A percentile compares a stretch with the other conserved stretches of the same genome.
phyloP scores from a whole-genome alignment of 352 stramenopile genomes.

The Pythium diclinum region DNA sequence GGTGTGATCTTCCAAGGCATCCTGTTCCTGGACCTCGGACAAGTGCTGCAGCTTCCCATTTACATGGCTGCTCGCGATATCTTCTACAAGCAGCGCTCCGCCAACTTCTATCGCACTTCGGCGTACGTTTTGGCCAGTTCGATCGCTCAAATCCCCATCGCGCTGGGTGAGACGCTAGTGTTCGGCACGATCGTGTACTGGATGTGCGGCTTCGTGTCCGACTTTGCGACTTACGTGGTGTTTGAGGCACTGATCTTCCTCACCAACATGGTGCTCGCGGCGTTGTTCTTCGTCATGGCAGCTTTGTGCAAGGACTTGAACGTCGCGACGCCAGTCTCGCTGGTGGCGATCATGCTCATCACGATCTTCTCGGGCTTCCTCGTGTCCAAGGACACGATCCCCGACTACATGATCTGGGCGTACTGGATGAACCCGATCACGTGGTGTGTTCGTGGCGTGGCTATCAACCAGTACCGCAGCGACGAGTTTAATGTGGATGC shows the following conservation, averaged over 20 bases:
- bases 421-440: slow-evolving; percentile 47
- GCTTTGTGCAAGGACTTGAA: slow-evolving; percentile 20
- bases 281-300: slow-evolving; percentile 34
- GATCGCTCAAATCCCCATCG: slow-evolving; percentile 34
- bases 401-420: slow-evolving; percentile 38
- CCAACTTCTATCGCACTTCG: slow-evolving; percentile 68
- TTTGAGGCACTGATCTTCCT: slow-evolving; percentile 58
- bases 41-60: slow-evolving; percentile 70
- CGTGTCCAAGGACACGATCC: slow-evolving; percentile 33
- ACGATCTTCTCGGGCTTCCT: slow-evolving; percentile 41
- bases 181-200: slow-evolving; percentile 77
- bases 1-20: slow-evolving; percentile 71
- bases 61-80: slow-evolving; percentile 51
- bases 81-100: slow-evolving; percentile 80
- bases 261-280: slow-evolving; percentile 35
- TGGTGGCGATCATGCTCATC: slow-evolving; percentile 31
- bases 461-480: slow-evolving; percentile 31
- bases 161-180: slow-evolving; percentile 47
- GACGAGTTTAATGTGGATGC: slow-evolving; percentile 21
- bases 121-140: slow-evolving; percentile 55
- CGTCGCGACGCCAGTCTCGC: slow-evolving; percentile 22
- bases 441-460: slow-evolving; percentile 30
- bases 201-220: slow-evolving; percentile 51
- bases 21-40: slow-evolving; percentile 71
- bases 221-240: slow-evolving; percentile 41